Base-by-base conservation (phyloP, 1,139 yeast genomes). In the Suhomyces terraborum region DNA sequence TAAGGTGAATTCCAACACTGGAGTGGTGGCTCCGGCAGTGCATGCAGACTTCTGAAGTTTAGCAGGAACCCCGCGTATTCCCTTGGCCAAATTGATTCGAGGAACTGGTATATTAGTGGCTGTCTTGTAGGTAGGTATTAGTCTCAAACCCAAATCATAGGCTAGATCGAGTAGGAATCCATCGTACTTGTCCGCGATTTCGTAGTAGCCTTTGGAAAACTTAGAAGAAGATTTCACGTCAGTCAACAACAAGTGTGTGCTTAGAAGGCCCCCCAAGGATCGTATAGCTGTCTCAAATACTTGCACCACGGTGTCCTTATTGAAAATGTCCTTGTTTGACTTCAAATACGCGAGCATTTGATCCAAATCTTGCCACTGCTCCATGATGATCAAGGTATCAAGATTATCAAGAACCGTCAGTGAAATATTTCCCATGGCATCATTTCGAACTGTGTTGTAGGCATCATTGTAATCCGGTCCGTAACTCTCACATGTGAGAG, bases 281-380 rank as follows among this genome's bases (percentile, higher is more conserved):
- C 97, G 65, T 16, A 89, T 89, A 4, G 89, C 80, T 5, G 87
- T 76, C 60, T 89, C 98, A 62, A 89, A 89, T 4, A 89, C 95
- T 54, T 88, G 96, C 0, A 89, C 84, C 1, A 82, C 78, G 3
- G 88, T 75, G 48, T 88, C 79, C 30, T 81, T 73, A 32, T 80
- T 71, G 55, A 88, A 88, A 16, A 73, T 56, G 0, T 64, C 58
- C 28, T 68, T 56, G 25, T 65, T 40, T 4, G 49, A 49, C 32
- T 67, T 63, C 26, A 87, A 73, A 40, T 76, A 64, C 0, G 59
- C 55, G n/a, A 87, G 70, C 32, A 78, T 72, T 2, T 59, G 40
- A 10, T 67, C 71, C 47, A 89, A 80, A 26, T 71, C 73, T 10
- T 69, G 73, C 60, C 77, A 73, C 51, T 86, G 86, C 32, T 80